Evolutionary conservation across 108 stramenopile genomes (phyloP), one percentile per base, ranked within the genome.

Genomic region (Cyclotella kingstonii): DNA sequence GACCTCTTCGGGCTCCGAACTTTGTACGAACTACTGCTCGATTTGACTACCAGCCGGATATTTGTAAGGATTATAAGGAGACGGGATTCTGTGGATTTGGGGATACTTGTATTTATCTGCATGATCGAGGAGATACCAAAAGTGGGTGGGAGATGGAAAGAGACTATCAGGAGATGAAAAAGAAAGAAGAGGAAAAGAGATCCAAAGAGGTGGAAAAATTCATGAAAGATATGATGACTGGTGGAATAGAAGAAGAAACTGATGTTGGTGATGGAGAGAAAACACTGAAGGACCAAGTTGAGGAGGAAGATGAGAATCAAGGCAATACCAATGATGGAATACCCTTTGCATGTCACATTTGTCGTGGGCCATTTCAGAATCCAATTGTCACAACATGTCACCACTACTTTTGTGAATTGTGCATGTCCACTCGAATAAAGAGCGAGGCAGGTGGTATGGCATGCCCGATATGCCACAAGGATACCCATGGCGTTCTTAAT

Each of bases 31-130:
- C 89, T 47, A 99, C 94, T 11, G 86, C 78, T 35, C 81, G 90
- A 21, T 96, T 98, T 66, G 98, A 99, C 63, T 98, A 98, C 66
- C 95, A 98, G 73, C 97, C 97, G 0, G 97, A 97, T 65, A 91
- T 99, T 54, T 99, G 98, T 81, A 99, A 99, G 66, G 98, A 99
- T 53, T 99, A 97, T 77, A 97, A 97, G 48, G 96, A 98, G 36
- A 99, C 98, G 1, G 98, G 98, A 35, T 99, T 96, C 77, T 99
- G 98, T 62, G 98, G 98, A 11, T 99, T 91, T 69, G 98, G 98
- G 0, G 98, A 99, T 65, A 91, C 85, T 8, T 99, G 98, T 48
- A 98, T 96, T 54, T 99, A 96, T 77, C 57, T 99, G 34, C 98
- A 99, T 76, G 97, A 98, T 69, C 78, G 98, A 21, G 93, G 95